phyloP scores from a whole-genome alignment of 2,329 filamentous ascomycete genomes.

The Sporothrix variecibatus region DNA sequence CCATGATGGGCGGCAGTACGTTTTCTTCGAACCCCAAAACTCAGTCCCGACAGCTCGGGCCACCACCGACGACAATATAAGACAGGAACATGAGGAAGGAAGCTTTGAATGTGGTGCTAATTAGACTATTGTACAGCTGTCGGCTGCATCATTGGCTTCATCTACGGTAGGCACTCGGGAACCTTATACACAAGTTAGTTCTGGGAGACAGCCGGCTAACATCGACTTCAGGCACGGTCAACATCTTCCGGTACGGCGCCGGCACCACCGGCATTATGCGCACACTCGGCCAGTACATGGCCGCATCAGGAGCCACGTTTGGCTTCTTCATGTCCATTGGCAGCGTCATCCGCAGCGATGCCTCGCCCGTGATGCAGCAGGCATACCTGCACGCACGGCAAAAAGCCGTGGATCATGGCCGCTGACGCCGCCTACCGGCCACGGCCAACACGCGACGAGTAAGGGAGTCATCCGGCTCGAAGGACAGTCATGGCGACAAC shows the following conservation, averaged over 20 bases:
- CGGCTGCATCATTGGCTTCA: constrained; percentile 94
- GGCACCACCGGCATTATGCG: constrained; percentile 92
- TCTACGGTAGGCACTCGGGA: constrained; percentile 77
- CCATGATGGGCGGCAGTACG: constrained; percentile 97
- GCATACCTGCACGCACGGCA: constrained; percentile 74
- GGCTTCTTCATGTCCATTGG: constrained; percentile 99
- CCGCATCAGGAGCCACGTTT: constrained; percentile 91
- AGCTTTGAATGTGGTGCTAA: constrained; percentile 36
- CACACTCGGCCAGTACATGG: constrained; percentile 95
- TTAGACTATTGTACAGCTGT: constrained; percentile 63
- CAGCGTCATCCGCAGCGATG: constrained; percentile 89
- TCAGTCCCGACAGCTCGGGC: neutral
- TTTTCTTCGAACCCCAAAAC: constrained; percentile 32
- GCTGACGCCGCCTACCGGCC: constrained; percentile 45
- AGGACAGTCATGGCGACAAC: neutral
- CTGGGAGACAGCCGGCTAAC: no score
- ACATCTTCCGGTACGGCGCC: constrained; percentile 92
- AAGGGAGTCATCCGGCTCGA: neutral
- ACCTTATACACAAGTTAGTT: no score
- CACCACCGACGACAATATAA: neutral
- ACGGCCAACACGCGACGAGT: constrained; percentile 32
- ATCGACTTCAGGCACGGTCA: constrained; percentile 70
- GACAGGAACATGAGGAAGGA: no score
- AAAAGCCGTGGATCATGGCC: constrained; percentile 67
- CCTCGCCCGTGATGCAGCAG: constrained; percentile 69